Percentiles rank a stretch among this genome's conserved stretches.
phyloP scores from a whole-genome alignment of 768 basidiomycete species.

The Boletus tylopilopsis region DNA sequence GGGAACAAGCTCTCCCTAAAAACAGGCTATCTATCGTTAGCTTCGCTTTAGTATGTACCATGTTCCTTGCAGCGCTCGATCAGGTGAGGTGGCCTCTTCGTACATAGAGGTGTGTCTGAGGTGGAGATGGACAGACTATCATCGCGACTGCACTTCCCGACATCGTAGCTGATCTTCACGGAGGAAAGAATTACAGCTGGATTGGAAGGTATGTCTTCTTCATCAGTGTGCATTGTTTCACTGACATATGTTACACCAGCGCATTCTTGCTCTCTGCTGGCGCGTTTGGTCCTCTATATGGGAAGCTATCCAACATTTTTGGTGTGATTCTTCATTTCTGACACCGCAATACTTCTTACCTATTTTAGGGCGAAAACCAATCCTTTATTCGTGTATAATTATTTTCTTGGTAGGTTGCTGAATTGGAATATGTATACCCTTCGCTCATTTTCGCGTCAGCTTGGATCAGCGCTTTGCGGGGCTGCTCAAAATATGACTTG shows the following conservation, averaged over 20 bases:
- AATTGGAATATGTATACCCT: not conserved
- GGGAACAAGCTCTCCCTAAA: slow-evolving; percentile 48
- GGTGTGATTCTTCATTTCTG: slow-evolving; percentile 17
- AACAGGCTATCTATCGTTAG: slow-evolving; percentile 21
- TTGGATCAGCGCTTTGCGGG: slow-evolving; percentile 78
- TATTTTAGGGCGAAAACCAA: slow-evolving; percentile 55
- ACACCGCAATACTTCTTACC: not conserved
- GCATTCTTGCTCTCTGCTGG: slow-evolving; percentile 74
- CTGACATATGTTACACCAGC: slow-evolving; percentile 30
- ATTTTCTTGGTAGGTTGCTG: slow-evolving; percentile 54
- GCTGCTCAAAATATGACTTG: slow-evolving; percentile 75
- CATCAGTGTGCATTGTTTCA: not conserved
- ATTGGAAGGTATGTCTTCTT: slow-evolving; percentile 50
- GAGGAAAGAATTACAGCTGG: slow-evolving; percentile 64
- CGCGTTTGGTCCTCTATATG: slow-evolving; percentile 66
- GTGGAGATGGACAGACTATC: slow-evolving; percentile 42
- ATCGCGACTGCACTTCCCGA: slow-evolving; percentile 70
- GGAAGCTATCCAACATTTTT: slow-evolving; percentile 64
- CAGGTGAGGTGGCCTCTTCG: slow-evolving; percentile 35
- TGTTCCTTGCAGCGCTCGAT: slow-evolving; percentile 46
- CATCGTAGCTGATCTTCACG: slow-evolving; percentile 58
- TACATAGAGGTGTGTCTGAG: not conserved
- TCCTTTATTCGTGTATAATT: slow-evolving; percentile 61
- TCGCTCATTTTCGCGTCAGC: slow-evolving; percentile 33
- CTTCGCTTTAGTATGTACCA: slow-evolving; percentile 23